phyloP scores from a whole-genome alignment of 768 basidiomycete genomes.

The Mycena vitilis region DNA sequence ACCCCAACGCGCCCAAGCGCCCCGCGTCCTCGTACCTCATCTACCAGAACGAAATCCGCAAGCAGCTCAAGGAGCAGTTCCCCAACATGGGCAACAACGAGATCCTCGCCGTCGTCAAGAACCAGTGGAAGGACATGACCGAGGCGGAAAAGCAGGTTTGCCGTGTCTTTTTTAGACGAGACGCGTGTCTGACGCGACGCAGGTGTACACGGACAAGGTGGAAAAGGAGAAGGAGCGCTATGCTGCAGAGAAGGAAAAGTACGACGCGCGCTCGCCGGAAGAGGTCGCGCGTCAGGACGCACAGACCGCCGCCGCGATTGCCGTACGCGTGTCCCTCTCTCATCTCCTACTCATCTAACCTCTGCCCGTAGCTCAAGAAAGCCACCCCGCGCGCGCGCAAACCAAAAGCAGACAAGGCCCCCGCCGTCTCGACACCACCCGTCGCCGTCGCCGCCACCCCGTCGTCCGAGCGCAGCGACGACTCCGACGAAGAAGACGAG shows the following conservation, averaged over 20 bases:
- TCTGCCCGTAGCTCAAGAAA: constrained; percentile 46
- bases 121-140: constrained; percentile 77
- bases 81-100: constrained; percentile 78
- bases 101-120: constrained; percentile 75
- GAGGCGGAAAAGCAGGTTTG: constrained; percentile 78
- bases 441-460: not conserved
- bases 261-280: constrained; percentile 66
- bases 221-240: constrained; percentile 73
- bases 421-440: constrained; percentile 37
- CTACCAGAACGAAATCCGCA: constrained; percentile 93
- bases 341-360: not conserved
- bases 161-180: constrained; percentile 24
- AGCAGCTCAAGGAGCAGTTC: constrained; percentile 72
- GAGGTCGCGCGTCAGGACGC: constrained; percentile 60
- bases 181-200: constrained; percentile 34
- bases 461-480: constrained; percentile 34
- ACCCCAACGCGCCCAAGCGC: constrained; percentile 95
- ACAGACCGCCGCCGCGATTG: constrained; percentile 54
- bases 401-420: constrained; percentile 41
- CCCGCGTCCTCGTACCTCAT: constrained; percentile 93
- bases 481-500: constrained; percentile 49
- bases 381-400: constrained; percentile 40
- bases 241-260: constrained; percentile 70
- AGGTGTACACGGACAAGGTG: constrained; percentile 69
- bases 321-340: constrained; percentile 42